Evolutionary conservation across 345 rosid species (phyloP), one percentile per base, ranked within the genome.

Genomic region (Combretum micranthum): DNA sequence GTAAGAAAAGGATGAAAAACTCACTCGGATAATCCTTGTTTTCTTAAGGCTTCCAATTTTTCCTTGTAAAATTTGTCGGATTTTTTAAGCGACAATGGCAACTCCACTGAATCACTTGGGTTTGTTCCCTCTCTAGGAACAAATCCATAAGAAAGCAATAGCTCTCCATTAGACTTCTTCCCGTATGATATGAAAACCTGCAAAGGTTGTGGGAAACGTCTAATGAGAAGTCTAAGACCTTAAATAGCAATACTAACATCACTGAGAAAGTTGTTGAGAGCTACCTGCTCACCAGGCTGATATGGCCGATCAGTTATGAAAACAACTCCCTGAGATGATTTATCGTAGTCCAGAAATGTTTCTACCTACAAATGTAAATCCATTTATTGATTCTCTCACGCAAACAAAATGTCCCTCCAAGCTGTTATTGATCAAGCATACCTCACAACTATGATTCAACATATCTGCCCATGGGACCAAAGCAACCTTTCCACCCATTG

Each of bases 281-380:
- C 72, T 88, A 92, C 98, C 97, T 92, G 95, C 91, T 88, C 97
- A 76, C 94, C 94, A 77, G 88, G 94, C 81, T 86, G 91, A 83
- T 86, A 92, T 9, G 78, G 70, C 62, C 82, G 80, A 62, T 88
- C 95, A 56, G 94, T 80, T 22, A 91, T 76, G 55, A 84, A 92
- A 56, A 86, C 87, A 63, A 88, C 86, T 46, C 94, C 99, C 65
- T 75, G 57, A n/a, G 96, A 83, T 49, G 96, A 80, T 78, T 75
- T 83, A 71, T 92, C 97, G 58, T 84, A 92, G 73, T 92, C 98
- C 73, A 92, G 76, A 77, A 84, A 88, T 4, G 97, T 92, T 69
- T 88, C 84, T 56, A 88, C 96, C 97, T 92, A 59, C 43, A 64
- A 65, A 69, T 64, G 49, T 47, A 53, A 62, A 63, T 3, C 32